Evolutionary conservation across 2,329 filamentous ascomycete genomes (phyloP), one percentile per base, ranked within the genome.

Genomic region (Phaeosphaeria sp.): DNA sequence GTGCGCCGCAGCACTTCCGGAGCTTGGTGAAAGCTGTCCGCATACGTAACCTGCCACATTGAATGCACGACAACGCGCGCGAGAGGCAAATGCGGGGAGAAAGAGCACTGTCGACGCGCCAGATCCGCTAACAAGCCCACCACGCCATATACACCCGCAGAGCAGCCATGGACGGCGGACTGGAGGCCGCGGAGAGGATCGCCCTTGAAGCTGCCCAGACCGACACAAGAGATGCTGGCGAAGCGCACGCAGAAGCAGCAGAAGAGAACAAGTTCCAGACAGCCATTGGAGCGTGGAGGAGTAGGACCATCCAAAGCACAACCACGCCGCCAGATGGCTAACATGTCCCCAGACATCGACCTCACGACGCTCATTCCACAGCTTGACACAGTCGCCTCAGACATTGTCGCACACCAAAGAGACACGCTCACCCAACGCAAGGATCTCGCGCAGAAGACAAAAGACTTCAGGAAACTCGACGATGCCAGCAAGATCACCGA

Each of bases 401-500:
- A 98, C 71, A 92, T 99, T 61, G 92, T 98, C 52, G 83, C 90
- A 48, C 93, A 96, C 75, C 96, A 99, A 75, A 87, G 93, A 69
- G 95, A 98, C 77, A 92, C 94, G n/a, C 90, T 97, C 4, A 89
- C 97, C 0, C 94, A 99, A 76, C 87, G 95, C 52, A 99, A 99
- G 75, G 96, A 99, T 60, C 83, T 99, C 20, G 95, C 96, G n/a
- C 93, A 97, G 74, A 98, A 97, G 83, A 99, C 95, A 0, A 99
- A 99, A 73, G 94, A 98, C 71, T 99, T 98, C 69, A 85, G 93
- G 60, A 98, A 97, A 77, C 85, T 96, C 11, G 94, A 98, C 68
- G 93, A 99, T 82, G 82, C 90, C 11, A 87, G 86, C 55, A 99
- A 98, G 78, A 80, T 99, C 53, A 83, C 84, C 5, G 95, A 99